A percentile compares a stretch with the other conserved stretches of the same genome.
Conservation (phyloP, 208 protist genomes). For the Wallacemonas collosoma region DNA sequence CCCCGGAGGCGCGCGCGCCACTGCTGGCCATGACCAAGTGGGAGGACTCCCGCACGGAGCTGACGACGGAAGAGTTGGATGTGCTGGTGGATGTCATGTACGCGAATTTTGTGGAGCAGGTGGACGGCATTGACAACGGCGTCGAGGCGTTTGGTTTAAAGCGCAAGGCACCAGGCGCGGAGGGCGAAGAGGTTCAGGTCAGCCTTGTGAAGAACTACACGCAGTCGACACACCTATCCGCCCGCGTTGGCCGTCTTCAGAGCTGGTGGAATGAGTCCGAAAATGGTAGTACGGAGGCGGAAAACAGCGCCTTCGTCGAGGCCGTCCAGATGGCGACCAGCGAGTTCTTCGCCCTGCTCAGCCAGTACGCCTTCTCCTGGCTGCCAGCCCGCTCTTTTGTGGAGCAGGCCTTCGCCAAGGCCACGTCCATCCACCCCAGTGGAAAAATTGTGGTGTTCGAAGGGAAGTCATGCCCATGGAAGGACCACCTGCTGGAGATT, state of each 20-base stretch:
- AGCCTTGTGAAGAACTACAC: slow-evolving; percentile 75
- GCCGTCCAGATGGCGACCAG: slow-evolving; percentile 85
- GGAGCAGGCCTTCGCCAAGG: slow-evolving; percentile 72
- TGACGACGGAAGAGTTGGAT: slow-evolving; percentile 58
- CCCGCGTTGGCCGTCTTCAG: slow-evolving; percentile 85
- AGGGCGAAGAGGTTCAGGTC: slow-evolving; percentile 9
- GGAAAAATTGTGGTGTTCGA: slow-evolving; percentile 87
- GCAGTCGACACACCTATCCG: slow-evolving; percentile 70
- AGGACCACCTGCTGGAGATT: slow-evolving; percentile 92
- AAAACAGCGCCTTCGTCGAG: slow-evolving; percentile 79
- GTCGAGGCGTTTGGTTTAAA: slow-evolving; percentile 72
- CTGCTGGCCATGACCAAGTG: slow-evolving; percentile 52
- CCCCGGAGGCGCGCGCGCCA: slow-evolving; percentile 29
- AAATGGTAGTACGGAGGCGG: slow-evolving; percentile 34
- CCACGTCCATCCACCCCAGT: slow-evolving; percentile 43
- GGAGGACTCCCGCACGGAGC: slow-evolving; percentile 22
- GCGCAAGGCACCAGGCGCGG: slow-evolving; percentile 15
- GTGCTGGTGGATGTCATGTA: slow-evolving; percentile 87
- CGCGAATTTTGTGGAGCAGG: slow-evolving; percentile 89
- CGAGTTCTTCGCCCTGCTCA: slow-evolving; percentile 88
- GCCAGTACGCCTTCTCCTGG: slow-evolving; percentile 87
- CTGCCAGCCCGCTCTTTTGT: slow-evolving; percentile 92
- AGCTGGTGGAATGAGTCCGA: slow-evolving; percentile 89
- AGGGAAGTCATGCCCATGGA: slow-evolving; percentile 89
- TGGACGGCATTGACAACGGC: slow-evolving; percentile 96